Percentiles rank a stretch among this genome's conserved stretches.
These are phyloP conservation scores for Penicillium pulvis DNA, from an alignment of 495 filamentous ascomycete genomes.

Conservation along the genomic window DNA sequence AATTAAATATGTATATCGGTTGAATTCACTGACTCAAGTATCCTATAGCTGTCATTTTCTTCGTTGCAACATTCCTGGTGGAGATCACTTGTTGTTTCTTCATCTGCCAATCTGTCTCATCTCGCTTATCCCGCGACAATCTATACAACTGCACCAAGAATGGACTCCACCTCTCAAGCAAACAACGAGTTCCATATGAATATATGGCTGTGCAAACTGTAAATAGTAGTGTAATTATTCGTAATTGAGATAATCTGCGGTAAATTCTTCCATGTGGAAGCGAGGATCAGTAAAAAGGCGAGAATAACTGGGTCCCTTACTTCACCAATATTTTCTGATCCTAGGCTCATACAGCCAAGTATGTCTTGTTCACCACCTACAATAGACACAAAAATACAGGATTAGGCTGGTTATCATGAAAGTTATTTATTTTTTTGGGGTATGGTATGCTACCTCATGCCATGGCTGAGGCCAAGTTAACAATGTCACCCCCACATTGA, in stretches of 20 bases:
- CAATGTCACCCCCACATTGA: slow-evolving; percentile 6
- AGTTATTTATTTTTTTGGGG: slow-evolving; percentile 8
- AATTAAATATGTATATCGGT: not conserved
- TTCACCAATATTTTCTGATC: slow-evolving; percentile 2
- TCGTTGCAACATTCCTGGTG: not conserved
- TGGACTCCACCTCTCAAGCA: not conserved
- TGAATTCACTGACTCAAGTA: not conserved
- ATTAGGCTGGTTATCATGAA: not conserved
- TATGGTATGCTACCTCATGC: slow-evolving; percentile 23
- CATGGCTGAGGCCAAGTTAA: slow-evolving; percentile 6
- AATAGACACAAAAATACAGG: not conserved
- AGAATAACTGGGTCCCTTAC: not conserved
- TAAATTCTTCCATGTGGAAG: not conserved
- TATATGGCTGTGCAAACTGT: not conserved
- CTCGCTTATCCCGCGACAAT: slow-evolving; percentile 7
- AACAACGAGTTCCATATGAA: not conserved
- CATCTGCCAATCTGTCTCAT: not conserved
- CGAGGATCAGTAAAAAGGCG: slow-evolving; percentile 20
- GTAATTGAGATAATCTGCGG: not conserved
- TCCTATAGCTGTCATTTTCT: not conserved
- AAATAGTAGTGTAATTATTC: not conserved
- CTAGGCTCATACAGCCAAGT: not conserved
- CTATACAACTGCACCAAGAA: slow-evolving; percentile 1
- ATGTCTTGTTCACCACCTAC: not conserved
- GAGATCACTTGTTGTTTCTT: slow-evolving; percentile 18